A percentile compares a stretch with the other conserved stretches of the same genome.
These are phyloP conservation scores for Brassica hybrid DNA, from an alignment of 441 rosid species.

Conservation along the genomic window DNA sequence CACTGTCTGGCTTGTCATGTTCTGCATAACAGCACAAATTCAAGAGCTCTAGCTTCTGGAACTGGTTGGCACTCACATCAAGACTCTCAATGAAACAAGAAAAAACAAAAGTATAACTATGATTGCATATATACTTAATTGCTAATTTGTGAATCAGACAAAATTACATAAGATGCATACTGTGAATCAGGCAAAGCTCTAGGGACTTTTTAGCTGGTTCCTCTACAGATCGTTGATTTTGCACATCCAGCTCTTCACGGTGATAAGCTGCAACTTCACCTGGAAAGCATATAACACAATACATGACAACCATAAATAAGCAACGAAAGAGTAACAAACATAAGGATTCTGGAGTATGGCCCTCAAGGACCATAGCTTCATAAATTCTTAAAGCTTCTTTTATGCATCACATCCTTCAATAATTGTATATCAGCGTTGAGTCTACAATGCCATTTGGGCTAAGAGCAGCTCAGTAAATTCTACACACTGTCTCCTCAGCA, in stretches of 20 bases:
- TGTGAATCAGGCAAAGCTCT: constrained; percentile 18
- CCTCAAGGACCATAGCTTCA: constrained; percentile 58
- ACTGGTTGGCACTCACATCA: constrained; percentile 35
- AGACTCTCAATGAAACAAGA: constrained; percentile 21
- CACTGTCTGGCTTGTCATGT: constrained; percentile 36
- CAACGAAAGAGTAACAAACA: constrained; percentile 14
- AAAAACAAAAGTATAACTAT: constrained; percentile 12
- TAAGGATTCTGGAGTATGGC: constrained; percentile 39
- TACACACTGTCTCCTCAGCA: constrained; percentile 65
- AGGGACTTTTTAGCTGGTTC: constrained; percentile 25
- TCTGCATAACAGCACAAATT: constrained; percentile 31
- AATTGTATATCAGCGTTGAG: constrained; percentile 62
- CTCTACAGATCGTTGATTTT: neutral
- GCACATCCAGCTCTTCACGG: too few species aligned
- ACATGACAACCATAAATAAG: neutral
- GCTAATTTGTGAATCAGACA: constrained; percentile 23
- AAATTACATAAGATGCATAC: constrained; percentile 22
- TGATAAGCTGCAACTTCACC: too few species aligned
- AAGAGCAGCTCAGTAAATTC: constrained; percentile 65
- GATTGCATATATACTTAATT: constrained; percentile 14
- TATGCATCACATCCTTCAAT: constrained; percentile 58
- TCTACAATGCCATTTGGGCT: constrained; percentile 51
- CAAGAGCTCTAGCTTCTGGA: constrained; percentile 35
- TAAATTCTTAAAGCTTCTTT: constrained; percentile 65
- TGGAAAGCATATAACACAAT: constrained; percentile 24